phyloP scores from a whole-genome alignment of 164 flowering plant species.

The Pachysandra terminalis region DNA sequence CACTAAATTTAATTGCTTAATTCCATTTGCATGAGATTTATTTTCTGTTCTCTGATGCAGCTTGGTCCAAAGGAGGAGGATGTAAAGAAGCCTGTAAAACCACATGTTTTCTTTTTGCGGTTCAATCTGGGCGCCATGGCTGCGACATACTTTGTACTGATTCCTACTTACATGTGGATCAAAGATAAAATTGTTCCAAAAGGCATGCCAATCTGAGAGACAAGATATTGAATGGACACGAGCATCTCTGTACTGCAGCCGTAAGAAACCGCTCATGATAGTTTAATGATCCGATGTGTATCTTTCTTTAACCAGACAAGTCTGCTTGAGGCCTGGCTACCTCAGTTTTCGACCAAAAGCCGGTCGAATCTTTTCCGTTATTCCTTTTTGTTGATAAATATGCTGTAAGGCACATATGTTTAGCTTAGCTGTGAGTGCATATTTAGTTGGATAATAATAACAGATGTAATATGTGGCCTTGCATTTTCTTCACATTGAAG shows the following conservation, averaged over 20 bases:
- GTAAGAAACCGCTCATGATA: conserved; percentile 3
- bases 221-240: not conserved
- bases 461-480: no score
- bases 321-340: no score
- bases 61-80: conserved; percentile 62
- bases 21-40: not conserved
- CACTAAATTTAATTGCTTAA: not conserved
- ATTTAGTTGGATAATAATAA: no score
- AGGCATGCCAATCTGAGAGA: conserved; percentile 63
- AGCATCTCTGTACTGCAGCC: conserved; percentile 5
- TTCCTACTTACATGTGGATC: conserved; percentile 97
- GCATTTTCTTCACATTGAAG: no score
- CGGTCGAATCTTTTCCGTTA: no score
- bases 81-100: conserved; percentile 39
- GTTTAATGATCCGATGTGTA: not conserved
- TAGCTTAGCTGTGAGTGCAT: no score
- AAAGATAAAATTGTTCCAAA: conserved; percentile 84
- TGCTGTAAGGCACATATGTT: no score
- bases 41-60: conserved; percentile 24
- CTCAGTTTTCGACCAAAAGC: no score
- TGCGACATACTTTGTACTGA: conserved; percentile 62
- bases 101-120: conserved; percentile 47
- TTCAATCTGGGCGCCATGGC: conserved; percentile 75
- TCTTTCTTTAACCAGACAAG: no score
- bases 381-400: no score